phyloP scores from a whole-genome alignment of 306 rosid species.

The Vicia sativa region DNA sequence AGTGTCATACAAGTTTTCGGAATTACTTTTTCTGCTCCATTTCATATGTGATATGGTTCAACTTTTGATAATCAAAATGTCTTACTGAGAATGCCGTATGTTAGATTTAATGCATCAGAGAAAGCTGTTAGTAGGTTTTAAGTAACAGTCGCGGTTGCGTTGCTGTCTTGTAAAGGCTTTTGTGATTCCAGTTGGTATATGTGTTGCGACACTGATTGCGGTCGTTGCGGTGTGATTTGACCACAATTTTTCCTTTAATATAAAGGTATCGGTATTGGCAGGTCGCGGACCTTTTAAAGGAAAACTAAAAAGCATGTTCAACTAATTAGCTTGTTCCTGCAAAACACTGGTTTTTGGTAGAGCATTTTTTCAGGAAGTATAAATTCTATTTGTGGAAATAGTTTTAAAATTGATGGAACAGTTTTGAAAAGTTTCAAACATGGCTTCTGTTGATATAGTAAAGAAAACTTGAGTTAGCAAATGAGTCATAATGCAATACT shows the following conservation, averaged over 20 bases:
- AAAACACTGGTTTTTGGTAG: slow-evolving; percentile 3
- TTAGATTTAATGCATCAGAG: slow-evolving; percentile 1
- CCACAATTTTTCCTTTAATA: too few species aligned
- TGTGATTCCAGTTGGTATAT: too few species aligned
- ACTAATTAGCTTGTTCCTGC: slow-evolving; percentile 7
- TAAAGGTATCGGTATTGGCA: too few species aligned
- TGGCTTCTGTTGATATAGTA: slow-evolving; percentile 2
- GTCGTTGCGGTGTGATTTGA: too few species aligned
- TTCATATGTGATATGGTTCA: too few species aligned
- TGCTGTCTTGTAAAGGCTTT: too few species aligned
- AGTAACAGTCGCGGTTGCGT: too few species aligned
- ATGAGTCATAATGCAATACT: not conserved
- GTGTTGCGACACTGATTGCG: too few species aligned
- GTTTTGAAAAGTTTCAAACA: not conserved
- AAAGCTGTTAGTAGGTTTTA: too few species aligned
- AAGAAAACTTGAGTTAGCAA: slow-evolving; percentile 6
- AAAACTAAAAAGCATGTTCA: slow-evolving; percentile 16
- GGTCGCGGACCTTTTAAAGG: too few species aligned
- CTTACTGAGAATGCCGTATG: not conserved
- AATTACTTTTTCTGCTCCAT: too few species aligned
- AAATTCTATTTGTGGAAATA: slow-evolving; percentile 1
- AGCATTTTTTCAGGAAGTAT: slow-evolving; percentile 1
- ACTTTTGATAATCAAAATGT: slow-evolving; percentile 11
- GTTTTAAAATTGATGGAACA: not conserved
- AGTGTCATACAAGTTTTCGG: too few species aligned